These are phyloP conservation scores for Ulota crispa DNA, from an alignment of 225 moss, liverwort and hornwort genomes.

Conservation along the genomic window DNA sequence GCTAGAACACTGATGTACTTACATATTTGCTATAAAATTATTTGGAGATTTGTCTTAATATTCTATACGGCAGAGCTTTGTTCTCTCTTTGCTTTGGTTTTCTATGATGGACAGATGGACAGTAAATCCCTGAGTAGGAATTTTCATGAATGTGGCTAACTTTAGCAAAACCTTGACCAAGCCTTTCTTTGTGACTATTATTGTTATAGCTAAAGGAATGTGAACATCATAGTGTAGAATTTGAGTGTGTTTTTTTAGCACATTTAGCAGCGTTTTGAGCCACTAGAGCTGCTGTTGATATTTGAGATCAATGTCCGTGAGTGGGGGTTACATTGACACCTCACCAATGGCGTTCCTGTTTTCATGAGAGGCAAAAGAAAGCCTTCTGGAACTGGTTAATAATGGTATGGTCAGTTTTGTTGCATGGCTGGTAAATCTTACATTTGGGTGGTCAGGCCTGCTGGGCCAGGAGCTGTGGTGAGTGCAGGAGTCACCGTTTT, in stretches of 20 bases:
- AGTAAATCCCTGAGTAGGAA: neutral
- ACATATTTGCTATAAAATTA: neutral
- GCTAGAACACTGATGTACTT: neutral
- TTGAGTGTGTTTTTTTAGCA: too few species aligned
- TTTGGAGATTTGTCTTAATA: neutral
- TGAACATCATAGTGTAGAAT: too few species aligned
- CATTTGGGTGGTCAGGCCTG: conserved; percentile 41
- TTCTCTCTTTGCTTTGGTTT: neutral
- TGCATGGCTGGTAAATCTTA: conserved; percentile 19
- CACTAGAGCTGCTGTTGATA: too few species aligned
- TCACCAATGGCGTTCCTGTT: neutral
- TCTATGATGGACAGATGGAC: neutral
- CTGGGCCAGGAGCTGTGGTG: conserved; percentile 44
- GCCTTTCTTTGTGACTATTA: too few species aligned
- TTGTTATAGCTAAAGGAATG: too few species aligned
- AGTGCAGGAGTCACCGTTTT: conserved; percentile 35
- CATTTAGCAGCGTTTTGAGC: too few species aligned
- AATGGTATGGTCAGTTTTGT: neutral
- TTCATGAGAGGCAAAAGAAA: neutral
- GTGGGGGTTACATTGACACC: neutral
- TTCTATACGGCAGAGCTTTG: neutral
- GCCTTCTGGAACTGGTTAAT: neutral
- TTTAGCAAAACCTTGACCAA: too few species aligned
- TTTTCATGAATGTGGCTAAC: neutral
- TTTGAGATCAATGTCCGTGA: too few species aligned